Base-by-base conservation (phyloP, 768 basidiomycete genomes). In the Porpolomopsis calyptriformis region DNA sequence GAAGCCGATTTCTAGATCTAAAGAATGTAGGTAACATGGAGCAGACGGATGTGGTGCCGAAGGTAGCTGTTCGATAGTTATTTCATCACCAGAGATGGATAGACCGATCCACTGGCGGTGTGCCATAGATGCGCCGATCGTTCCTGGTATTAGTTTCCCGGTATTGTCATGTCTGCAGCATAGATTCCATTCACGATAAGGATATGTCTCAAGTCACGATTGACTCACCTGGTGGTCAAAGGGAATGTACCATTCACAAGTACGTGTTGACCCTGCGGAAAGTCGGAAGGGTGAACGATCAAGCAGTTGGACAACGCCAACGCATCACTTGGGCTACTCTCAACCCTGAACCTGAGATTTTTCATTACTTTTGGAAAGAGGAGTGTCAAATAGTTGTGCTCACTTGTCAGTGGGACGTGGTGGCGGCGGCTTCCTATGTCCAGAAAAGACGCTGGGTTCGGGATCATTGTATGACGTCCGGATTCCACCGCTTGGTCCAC, bases 91-190 rank as follows among this genome's bases (percentile, higher is more conserved):
- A 2, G 70, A 62, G 33, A 84, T 63, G 12, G 90, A 90, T 5
- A 97, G 71, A 4, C 82, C 82, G 35, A 92, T 84, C 91, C 91
- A 99, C 65, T 87, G 80, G 8, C 96, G 77, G 49, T 91, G 87
- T 48, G 78, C 64, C 19, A 77, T 72, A 23, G 85, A 83, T 4
- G 81, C 79, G n/a, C 84, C 91, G 23, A 98, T 72, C 1, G 67
- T 64, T 2, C 87, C 84, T 0, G 78, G 77, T 4, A 64, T 64
- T 3, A 99, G 59, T 49, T 75, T 80, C 4, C 76, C 77, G 1
- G 86, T 85, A 49, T 82, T 78, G 54, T 93, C 89, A 52, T 88
- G 82, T 38, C 89, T 93, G 55, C 35, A 20, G 8, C n/a, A 24
- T 14, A 16, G 40, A 41, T 41, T n/a, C n/a, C n/a, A n/a, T 23